These are phyloP conservation scores for Phytophthora melonis DNA, from an alignment of 352 stramenopile genomes.

Conservation along the genomic window DNA sequence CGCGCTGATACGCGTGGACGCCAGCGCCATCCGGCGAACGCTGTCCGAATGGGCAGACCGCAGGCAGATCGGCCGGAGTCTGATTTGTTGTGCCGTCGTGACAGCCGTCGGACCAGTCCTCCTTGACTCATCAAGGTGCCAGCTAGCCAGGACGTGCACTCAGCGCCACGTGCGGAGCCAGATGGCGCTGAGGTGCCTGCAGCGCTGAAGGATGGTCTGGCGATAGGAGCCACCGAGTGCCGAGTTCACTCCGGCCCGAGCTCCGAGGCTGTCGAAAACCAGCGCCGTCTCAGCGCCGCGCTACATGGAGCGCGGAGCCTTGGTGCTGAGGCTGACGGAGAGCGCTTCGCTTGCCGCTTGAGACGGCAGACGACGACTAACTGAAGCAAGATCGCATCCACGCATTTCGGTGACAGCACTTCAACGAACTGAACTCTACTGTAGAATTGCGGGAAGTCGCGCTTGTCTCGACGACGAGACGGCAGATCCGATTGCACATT, in stretches of 20 bases:
- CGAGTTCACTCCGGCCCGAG: not conserved
- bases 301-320: not conserved
- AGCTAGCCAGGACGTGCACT: slow-evolving; percentile 5
- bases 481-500: slow-evolving; percentile 26
- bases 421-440: slow-evolving; percentile 14
- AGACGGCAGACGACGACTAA: slow-evolving; percentile 12
- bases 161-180: slow-evolving; percentile 18
- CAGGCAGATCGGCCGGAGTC: slow-evolving; percentile 20
- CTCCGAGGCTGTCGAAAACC: slow-evolving; percentile 20
- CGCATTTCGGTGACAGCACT: slow-evolving; percentile 25
- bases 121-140: slow-evolving; percentile 31
- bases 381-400: slow-evolving; percentile 6
- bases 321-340: not conserved
- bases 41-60: slow-evolving; percentile 14
- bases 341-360: slow-evolving; percentile 1
- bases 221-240: slow-evolving; percentile 12
- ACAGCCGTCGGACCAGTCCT: slow-evolving; percentile 21
- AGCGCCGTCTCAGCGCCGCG: not conserved
- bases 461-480: slow-evolving; percentile 27
- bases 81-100: slow-evolving; percentile 33
- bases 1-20: slow-evolving; percentile 12
- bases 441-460: slow-evolving; percentile 9
- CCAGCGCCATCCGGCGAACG: slow-evolving; percentile 12
- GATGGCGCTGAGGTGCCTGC: slow-evolving; percentile 34
- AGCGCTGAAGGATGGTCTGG: slow-evolving; percentile 19